phyloP scores from a whole-genome alignment of 495 filamentous ascomycete genomes.

The Neurospora hispaniola region DNA sequence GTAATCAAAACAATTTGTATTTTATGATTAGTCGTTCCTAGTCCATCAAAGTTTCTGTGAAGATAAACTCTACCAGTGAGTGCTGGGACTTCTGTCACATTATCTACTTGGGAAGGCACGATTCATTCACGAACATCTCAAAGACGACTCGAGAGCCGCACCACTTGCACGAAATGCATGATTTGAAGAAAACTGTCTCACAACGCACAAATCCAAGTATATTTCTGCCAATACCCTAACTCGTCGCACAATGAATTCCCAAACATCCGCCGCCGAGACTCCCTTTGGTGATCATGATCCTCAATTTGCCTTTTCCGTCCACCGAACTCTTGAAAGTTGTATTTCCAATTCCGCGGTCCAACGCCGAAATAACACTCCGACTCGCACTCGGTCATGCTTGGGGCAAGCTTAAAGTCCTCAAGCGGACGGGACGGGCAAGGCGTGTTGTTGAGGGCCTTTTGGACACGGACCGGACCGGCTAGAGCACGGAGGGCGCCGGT shows the following conservation, averaged over 20 bases:
- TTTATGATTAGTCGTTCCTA: background rate
- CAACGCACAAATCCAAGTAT: background rate
- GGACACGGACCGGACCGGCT: too few relatives aligned
- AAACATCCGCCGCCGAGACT: background rate
- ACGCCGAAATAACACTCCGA: background rate
- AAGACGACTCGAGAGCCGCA: background rate
- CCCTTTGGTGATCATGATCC: background rate
- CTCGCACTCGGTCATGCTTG: background rate
- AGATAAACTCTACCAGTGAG: background rate
- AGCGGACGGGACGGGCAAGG: too few relatives aligned
- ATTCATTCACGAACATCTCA: background rate
- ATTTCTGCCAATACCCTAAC: background rate
- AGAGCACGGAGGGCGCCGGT: too few relatives aligned
- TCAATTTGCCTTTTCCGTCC: background rate
- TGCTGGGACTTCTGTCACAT: background rate
- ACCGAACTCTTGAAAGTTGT: background rate
- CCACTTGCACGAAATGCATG: background rate
- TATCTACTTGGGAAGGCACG: background rate
- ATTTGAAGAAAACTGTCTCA: background rate
- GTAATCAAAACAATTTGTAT: background rate
- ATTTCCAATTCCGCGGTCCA: background rate
- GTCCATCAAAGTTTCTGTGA: background rate
- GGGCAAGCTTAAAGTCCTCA: too few relatives aligned
- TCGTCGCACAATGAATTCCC: background rate
- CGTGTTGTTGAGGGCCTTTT: too few relatives aligned